Evolutionary conservation across 2,329 filamentous ascomycete genomes (phyloP).

Genomic region (Xylariaceae sp.): DNA sequence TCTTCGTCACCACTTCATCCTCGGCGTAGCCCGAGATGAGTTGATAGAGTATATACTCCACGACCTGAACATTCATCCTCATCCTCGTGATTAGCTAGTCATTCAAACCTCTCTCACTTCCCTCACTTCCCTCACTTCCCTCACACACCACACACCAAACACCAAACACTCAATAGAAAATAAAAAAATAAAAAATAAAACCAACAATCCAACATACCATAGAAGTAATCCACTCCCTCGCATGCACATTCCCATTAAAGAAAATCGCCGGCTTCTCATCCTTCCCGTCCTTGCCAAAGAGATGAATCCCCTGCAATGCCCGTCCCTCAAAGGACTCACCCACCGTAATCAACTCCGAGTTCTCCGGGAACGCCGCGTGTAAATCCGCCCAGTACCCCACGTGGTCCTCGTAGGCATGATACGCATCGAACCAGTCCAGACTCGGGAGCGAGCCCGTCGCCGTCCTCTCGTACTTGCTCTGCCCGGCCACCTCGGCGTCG

Average conservation of each 20-base stretch:
- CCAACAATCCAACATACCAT: constrained; percentile 42
- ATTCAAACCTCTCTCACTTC: not conserved
- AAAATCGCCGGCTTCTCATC: constrained; percentile 45
- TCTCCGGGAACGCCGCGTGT: constrained; percentile 38
- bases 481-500: constrained; percentile 23
- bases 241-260: constrained; percentile 49
- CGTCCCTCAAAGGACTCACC: constrained; percentile 43
- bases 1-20: constrained; percentile 35
- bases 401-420: constrained; percentile 50
- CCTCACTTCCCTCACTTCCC: not conserved
- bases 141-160: no score
- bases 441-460: constrained; percentile 23
- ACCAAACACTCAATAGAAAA: not conserved
- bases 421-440: constrained; percentile 46
- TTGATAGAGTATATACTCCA: constrained; percentile 45
- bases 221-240: constrained; percentile 50
- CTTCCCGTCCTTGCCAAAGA: constrained; percentile 43
- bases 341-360: constrained; percentile 43
- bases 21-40: constrained; percentile 41
- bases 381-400: constrained; percentile 43
- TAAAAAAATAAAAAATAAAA: not conserved
- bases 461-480: constrained; percentile 12
- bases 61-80: constrained; percentile 23
- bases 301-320: constrained; percentile 54
- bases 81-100: not conserved